Evolutionary conservation across 108 stramenopile species (phyloP).

Genomic region (Nannochloropsis salina): DNA sequence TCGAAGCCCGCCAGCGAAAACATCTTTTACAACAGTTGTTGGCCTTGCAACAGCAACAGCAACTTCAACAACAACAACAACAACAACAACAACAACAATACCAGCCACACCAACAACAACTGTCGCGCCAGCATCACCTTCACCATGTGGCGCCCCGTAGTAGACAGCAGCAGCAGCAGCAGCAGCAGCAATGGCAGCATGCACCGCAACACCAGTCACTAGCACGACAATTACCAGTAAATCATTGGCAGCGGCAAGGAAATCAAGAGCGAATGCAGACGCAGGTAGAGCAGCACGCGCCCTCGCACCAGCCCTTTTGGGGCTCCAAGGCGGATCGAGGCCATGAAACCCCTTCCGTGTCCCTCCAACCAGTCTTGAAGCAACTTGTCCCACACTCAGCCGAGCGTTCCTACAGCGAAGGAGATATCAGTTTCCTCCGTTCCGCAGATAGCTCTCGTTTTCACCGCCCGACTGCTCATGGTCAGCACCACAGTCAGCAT

Average conservation of each 20-base stretch:
- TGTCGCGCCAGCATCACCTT: background rate
- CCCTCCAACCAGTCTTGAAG: background rate
- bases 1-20: background rate
- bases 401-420: background rate
- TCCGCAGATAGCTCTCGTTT: background rate
- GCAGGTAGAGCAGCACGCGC: constrained; percentile 9
- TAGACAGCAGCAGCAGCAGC: constrained; percentile 17
- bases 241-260: background rate
- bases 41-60: background rate
- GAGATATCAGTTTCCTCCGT: background rate
- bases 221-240: background rate
- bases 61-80: background rate
- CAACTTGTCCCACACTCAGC: too few relatives aligned
- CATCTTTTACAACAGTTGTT: background rate
- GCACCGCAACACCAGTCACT: background rate
- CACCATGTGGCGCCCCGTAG: background rate
- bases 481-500: too few relatives aligned
- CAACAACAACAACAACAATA: too few relatives aligned
- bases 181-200: constrained; percentile 25
- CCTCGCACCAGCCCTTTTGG: background rate
- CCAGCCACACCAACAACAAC: background rate
- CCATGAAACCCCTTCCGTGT: background rate
- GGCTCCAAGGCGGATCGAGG: constrained; percentile 18
- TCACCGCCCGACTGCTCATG: background rate
- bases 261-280: background rate